These are phyloP conservation scores for Colletotrichum viniferum DNA, from an alignment of 2,329 filamentous ascomycete species.

Conservation along the genomic window DNA sequence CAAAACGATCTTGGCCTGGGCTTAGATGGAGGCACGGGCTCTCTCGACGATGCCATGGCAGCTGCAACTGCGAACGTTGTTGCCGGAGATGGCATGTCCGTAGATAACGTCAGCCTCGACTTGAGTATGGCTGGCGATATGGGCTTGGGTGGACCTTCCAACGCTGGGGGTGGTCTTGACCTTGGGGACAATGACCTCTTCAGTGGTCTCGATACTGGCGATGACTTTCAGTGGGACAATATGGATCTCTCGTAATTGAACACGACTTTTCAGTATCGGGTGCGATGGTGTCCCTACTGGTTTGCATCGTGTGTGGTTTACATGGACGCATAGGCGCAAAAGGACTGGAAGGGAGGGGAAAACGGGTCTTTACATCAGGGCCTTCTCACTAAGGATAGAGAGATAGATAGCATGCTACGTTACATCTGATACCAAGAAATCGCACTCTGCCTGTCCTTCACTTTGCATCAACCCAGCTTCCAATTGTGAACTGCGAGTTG, in stretches of 20 bases:
- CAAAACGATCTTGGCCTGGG: conserved; percentile 46
- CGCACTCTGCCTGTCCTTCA: background rate
- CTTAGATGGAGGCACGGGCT: conserved; percentile 33
- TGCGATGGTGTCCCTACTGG: background rate
- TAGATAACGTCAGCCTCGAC: conserved; percentile 50
- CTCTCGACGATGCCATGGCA: conserved; percentile 47
- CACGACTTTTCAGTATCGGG: background rate
- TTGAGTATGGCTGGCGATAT: conserved; percentile 47
- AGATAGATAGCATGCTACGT: background rate
- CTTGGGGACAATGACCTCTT: conserved; percentile 40
- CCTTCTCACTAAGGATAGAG: background rate
- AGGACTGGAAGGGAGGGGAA: background rate
- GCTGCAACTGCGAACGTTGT: conserved; percentile 37
- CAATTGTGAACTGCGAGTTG: conserved; percentile 64
- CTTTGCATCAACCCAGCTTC: conserved; percentile 32
- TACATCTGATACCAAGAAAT: conserved; percentile 14
- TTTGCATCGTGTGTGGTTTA: background rate
- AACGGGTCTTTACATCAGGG: background rate
- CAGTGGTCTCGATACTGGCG: conserved; percentile 38
- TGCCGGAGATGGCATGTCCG: conserved; percentile 41
- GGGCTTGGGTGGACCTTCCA: conserved; percentile 38
- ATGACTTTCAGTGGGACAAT: conserved; percentile 49
- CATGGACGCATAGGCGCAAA: background rate
- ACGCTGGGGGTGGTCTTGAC: conserved; percentile 39
- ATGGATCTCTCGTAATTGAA: conserved; percentile 35